Evolutionary conservation across 2,329 filamentous ascomycete species (phyloP).

Genomic region (Hirsutella thompsonii): DNA sequence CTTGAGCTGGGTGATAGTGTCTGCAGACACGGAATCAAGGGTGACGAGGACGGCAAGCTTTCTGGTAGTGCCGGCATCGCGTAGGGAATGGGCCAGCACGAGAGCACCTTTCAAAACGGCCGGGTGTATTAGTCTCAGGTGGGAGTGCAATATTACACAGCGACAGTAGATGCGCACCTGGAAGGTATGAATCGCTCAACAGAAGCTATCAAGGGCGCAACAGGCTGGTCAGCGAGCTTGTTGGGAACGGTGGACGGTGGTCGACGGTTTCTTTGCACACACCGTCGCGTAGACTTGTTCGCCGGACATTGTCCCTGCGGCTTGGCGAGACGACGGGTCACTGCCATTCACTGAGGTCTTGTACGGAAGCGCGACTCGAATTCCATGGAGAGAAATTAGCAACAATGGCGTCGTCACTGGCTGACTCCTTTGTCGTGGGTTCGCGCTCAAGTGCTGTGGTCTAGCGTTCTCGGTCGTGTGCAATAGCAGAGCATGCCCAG

Average conservation of each 20-base stretch:
- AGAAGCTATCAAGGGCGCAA: conserved; percentile 56
- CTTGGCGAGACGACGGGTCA: no score
- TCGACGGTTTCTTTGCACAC: conserved; percentile 14
- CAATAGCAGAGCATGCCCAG: no score
- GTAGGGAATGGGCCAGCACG: conserved; percentile 86
- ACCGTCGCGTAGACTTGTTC: conserved; percentile 46
- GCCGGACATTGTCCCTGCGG: conserved; percentile 8
- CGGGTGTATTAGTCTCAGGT: background rate
- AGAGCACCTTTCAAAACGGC: conserved; percentile 55
- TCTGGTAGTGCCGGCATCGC: conserved; percentile 77
- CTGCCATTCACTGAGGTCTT: no score
- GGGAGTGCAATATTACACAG: no score
- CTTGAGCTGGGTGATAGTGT: conserved; percentile 67
- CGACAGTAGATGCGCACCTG: conserved; percentile 65
- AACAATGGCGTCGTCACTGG: no score
- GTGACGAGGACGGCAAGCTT: conserved; percentile 80
- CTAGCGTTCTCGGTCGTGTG: no score
- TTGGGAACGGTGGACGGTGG: background rate
- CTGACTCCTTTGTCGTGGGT: no score
- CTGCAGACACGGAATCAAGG: conserved; percentile 60
- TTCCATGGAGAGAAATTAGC: no score
- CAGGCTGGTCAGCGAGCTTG: conserved; percentile 3
- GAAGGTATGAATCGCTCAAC: conserved; percentile 82
- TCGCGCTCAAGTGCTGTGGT: no score
- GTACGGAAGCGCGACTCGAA: no score